phyloP scores from a whole-genome alignment of 148 eudicot species.

The Fagopyrum tataricum region DNA sequence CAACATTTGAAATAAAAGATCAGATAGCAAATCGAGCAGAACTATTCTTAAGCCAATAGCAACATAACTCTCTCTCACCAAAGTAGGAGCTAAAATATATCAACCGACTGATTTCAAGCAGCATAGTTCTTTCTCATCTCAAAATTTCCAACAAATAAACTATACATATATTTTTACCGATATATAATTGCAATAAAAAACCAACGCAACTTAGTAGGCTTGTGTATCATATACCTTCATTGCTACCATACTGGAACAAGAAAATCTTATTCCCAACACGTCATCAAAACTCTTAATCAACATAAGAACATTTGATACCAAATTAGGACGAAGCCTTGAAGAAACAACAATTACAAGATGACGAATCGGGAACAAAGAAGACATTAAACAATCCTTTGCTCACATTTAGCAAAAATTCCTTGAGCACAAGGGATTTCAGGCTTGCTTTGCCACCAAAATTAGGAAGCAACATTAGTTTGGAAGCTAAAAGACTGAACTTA shows the following conservation, averaged over 20 bases:
- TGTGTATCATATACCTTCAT: constrained; percentile 33
- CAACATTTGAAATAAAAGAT: background rate
- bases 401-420: constrained; percentile 5
- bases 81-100: background rate
- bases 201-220: background rate
- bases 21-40: background rate
- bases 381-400: constrained; percentile 18
- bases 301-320: background rate
- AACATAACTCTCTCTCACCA: background rate
- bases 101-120: background rate
- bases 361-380: constrained; percentile 22
- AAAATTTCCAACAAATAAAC: background rate
- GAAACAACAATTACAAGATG: constrained; percentile 18
- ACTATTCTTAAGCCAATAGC: background rate
- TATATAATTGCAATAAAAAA: background rate
- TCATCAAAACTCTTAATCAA: no score
- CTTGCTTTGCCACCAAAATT: constrained; percentile 7
- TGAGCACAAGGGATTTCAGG: background rate
- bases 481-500: background rate
- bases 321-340: background rate
- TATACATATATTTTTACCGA: background rate
- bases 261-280: constrained; percentile 41
- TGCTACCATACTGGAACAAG: constrained; percentile 40
- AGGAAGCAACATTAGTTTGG: background rate
- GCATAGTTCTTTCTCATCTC: background rate